phyloP scores from a whole-genome alignment of 2,329 filamentous ascomycete species.

The Bimuria novae-zelandiae region DNA sequence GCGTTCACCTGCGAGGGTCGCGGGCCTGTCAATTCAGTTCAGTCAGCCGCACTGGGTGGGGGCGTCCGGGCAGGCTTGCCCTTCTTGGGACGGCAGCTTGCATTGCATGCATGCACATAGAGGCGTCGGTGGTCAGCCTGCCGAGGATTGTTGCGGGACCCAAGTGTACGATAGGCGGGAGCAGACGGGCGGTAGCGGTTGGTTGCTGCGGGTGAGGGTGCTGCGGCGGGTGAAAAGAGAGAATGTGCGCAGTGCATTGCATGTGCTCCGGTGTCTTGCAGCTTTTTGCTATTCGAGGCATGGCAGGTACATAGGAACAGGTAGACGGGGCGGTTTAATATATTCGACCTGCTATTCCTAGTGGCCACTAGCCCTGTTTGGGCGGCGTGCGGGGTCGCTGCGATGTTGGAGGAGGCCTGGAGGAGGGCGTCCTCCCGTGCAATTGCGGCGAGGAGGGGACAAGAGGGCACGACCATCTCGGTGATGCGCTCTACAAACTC shows the following conservation, averaged over 20 bases:
- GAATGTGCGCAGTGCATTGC: slow-evolving; percentile 4
- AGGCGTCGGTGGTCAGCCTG: slow-evolving; percentile 12
- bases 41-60: slow-evolving; percentile 26
- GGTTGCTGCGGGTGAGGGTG: not conserved
- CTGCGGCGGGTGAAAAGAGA: not conserved
- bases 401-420: not conserved
- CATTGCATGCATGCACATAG: slow-evolving; percentile 23
- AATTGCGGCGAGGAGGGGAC: not conserved
- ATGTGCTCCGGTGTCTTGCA: not conserved
- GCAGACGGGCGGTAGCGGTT: slow-evolving; percentile 2
- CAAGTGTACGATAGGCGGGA: slow-evolving; percentile 29
- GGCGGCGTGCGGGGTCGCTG: slow-evolving; percentile 1
- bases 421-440: not conserved
- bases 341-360: slow-evolving; percentile 10
- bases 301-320: slow-evolving; percentile 11
- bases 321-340: slow-evolving; percentile 14
- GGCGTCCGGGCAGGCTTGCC: slow-evolving; percentile 14
- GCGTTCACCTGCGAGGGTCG: slow-evolving; percentile 21
- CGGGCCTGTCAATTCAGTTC: slow-evolving; percentile 17
- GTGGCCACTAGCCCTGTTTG: slow-evolving; percentile 2
- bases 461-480: not conserved
- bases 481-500: too few species aligned
- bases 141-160: slow-evolving; percentile 7
- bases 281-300: not conserved
- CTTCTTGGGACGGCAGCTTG: slow-evolving; percentile 15